Evolutionary conservation across 768 basidiomycete genomes (phyloP).

Genomic region (Podaxis mareebaensis): DNA sequence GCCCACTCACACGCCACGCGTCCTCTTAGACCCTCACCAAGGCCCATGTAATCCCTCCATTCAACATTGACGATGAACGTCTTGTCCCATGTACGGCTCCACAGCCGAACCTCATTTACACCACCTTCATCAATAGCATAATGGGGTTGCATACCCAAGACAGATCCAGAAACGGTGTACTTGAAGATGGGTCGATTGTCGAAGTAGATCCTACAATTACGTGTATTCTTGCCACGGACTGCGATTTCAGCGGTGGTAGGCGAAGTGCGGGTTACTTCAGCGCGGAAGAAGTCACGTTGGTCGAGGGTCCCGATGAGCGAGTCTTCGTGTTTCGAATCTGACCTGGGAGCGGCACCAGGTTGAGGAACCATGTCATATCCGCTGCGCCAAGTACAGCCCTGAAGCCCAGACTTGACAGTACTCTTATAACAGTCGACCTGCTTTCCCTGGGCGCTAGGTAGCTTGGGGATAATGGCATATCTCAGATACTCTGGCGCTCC

Average conservation of each 20-base stretch:
- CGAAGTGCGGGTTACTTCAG: conserved; percentile 41
- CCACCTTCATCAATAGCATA: conserved; percentile 34
- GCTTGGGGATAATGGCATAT: conserved; percentile 41
- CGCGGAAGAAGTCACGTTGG: conserved; percentile 30
- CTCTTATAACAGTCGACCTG: conserved; percentile 31
- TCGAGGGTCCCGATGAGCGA: background rate
- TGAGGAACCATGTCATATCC: conserved; percentile 34
- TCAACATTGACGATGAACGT: conserved; percentile 54
- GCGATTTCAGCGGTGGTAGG: conserved; percentile 45
- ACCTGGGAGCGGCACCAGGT: conserved; percentile 29
- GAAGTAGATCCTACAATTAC: conserved; percentile 63
- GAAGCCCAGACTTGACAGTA: conserved; percentile 34
- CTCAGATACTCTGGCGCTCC: conserved; percentile 44
- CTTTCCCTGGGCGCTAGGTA: conserved; percentile 51
- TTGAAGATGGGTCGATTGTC: conserved; percentile 37
- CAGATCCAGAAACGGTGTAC: conserved; percentile 40
- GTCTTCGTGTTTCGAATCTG: background rate
- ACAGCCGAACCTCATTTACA: conserved; percentile 47
- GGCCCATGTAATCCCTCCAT: conserved; percentile 34
- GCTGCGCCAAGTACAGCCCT: conserved; percentile 50
- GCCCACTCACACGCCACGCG: conserved; percentile 64
- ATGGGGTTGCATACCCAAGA: conserved; percentile 39
- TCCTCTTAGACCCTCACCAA: conserved; percentile 32
- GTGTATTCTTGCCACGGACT: conserved; percentile 59
- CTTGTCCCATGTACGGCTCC: conserved; percentile 61